These are phyloP conservation scores for Phaeosphaeria sp. DNA, from an alignment of 2,329 filamentous ascomycete species.

Conservation along the genomic window DNA sequence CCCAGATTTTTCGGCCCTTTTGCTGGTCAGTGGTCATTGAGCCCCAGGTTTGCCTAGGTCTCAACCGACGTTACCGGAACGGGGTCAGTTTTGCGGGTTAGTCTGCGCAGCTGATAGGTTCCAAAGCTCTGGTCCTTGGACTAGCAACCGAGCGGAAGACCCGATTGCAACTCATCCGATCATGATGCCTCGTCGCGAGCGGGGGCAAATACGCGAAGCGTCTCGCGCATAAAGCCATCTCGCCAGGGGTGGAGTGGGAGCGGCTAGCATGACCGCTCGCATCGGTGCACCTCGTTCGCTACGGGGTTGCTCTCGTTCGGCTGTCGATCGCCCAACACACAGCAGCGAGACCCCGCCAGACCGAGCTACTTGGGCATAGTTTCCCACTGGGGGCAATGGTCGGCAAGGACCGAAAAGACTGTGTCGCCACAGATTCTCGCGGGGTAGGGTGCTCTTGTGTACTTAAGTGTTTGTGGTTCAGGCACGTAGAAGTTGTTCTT, in stretches of 20 bases:
- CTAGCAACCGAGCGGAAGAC: conserved; percentile 4
- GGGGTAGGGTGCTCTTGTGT: conserved; percentile 16
- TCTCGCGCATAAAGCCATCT: not conserved
- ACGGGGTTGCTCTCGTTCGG: conserved; percentile 12
- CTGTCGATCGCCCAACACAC: not conserved
- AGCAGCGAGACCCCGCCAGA: conserved; percentile 1
- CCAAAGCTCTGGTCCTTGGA: not conserved
- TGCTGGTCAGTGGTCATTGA: conserved; percentile 5
- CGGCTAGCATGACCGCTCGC: conserved; percentile 6
- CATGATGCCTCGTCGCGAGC: conserved; percentile 29
- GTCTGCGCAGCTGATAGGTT: conserved; percentile 20
- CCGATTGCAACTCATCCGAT: conserved; percentile 6
- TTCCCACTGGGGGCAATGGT: not conserved
- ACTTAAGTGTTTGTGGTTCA: conserved; percentile 28
- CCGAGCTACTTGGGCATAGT: not conserved
- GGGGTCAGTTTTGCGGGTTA: conserved; percentile 13
- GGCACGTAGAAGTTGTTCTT: conserved; percentile 6
- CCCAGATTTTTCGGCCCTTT: conserved; percentile 32
- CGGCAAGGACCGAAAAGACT: conserved; percentile 9
- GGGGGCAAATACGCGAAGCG: conserved; percentile 18
- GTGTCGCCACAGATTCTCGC: conserved; percentile 17
- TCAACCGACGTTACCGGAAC: conserved; percentile 11
- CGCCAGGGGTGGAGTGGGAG: not conserved
- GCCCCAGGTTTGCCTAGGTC: conserved; percentile 17
- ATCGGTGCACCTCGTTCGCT: conserved; percentile 18